phyloP scores from a whole-genome alignment of 495 filamentous ascomycete genomes.

The Lentithecium fluviatile region DNA sequence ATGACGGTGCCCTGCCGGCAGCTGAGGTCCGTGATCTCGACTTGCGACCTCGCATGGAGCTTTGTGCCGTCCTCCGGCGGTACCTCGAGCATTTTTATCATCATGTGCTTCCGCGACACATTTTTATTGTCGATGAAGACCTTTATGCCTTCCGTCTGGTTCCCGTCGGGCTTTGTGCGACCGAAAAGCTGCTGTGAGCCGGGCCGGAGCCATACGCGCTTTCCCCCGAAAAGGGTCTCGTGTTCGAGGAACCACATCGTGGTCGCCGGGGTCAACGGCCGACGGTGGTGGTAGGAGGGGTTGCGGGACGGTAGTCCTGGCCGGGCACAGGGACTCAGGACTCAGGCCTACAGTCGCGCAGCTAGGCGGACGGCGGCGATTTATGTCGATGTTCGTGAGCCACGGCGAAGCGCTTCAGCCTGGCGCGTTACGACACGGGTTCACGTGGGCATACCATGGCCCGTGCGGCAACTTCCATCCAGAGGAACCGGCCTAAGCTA shows the following conservation, averaged over 20 bases:
- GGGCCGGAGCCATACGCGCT: slow-evolving; percentile 43
- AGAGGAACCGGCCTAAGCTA: too few species aligned
- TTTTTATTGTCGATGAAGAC: slow-evolving; percentile 64
- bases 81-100: slow-evolving; percentile 67
- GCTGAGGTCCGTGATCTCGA: slow-evolving; percentile 48
- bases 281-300: too few species aligned
- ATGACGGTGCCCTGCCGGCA: slow-evolving; percentile 79
- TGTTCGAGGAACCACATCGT: slow-evolving; percentile 44
- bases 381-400: too few species aligned
- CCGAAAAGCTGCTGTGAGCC: slow-evolving; percentile 41
- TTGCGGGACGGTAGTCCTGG: too few species aligned
- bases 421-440: too few species aligned
- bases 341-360: too few species aligned
- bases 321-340: too few species aligned
- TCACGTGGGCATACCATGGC: too few species aligned
- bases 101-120: slow-evolving; percentile 87
- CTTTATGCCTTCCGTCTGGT: slow-evolving; percentile 45
- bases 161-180: slow-evolving; percentile 36
- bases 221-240: slow-evolving; percentile 42
- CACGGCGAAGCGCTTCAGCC: too few species aligned
- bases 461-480: too few species aligned
- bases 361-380: too few species aligned
- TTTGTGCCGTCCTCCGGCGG: slow-evolving; percentile 63
- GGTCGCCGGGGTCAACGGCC: too few species aligned
- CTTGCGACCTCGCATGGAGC: slow-evolving; percentile 65